A percentile compares a stretch with the other conserved stretches of the same genome.
Conservation (phyloP, 1,284 basidiomycete genomes). For the Leccinum laetum region DNA sequence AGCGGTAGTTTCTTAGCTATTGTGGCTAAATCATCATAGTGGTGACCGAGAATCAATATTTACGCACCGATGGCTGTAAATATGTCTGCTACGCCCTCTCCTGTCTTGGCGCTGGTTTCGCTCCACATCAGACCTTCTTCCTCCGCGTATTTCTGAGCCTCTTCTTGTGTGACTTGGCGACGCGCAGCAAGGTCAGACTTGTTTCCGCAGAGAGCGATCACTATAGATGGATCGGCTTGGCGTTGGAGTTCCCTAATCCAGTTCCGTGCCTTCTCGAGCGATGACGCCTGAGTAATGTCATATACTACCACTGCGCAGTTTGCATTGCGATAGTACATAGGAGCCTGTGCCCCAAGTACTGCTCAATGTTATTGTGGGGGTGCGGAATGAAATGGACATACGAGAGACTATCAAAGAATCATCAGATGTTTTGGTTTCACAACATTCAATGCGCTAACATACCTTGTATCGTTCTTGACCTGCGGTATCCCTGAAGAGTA, state of each 20-base stretch:
- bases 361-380: conserved; percentile 9
- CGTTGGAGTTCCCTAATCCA: conserved; percentile 98
- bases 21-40: conserved; percentile 12
- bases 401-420: conserved; percentile 51
- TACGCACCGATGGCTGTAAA: conserved; percentile 81
- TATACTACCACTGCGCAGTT: conserved; percentile 88
- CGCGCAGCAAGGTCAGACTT: conserved; percentile 86
- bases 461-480: conserved; percentile 94
- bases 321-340: conserved; percentile 92
- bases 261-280: conserved; percentile 94
- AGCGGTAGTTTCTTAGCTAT: conserved; percentile 81
- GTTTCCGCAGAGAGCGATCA: conserved; percentile 96
- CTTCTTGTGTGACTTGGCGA: conserved; percentile 80
- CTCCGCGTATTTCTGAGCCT: conserved; percentile 92
- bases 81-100: conserved; percentile 87
- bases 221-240: conserved; percentile 96
- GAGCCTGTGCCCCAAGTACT: conserved; percentile 53
- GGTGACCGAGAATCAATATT: neutral
- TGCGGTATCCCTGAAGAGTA: conserved; percentile 75
- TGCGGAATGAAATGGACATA: conserved; percentile 35
- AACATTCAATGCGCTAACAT: conserved; percentile 23
- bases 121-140: conserved; percentile 96
- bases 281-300: conserved; percentile 83
- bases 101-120: conserved; percentile 95
- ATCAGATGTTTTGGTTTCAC: neutral